Conservation (phyloP, 306 rosid genomes). For the Parietaria judaica region DNA sequence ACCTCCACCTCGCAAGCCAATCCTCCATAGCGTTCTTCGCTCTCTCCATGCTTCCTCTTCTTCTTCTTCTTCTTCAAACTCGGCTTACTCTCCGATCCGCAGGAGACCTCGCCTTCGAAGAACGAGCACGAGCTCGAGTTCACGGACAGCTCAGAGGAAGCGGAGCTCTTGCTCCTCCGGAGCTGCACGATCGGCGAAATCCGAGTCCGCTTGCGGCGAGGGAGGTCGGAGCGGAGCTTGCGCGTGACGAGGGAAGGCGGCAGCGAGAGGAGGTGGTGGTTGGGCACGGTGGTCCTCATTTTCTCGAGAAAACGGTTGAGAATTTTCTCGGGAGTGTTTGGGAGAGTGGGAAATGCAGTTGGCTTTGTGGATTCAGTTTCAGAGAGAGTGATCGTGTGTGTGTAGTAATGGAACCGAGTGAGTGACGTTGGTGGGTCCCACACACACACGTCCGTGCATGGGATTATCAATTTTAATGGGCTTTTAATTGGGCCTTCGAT, state of each 20-base stretch:
- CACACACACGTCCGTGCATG: constrained; percentile 29
- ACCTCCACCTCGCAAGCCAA: constrained; percentile 23
- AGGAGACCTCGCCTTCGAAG: constrained; percentile 50
- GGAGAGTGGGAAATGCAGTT: not conserved
- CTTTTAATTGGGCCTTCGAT: not conserved
- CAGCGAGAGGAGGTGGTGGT: constrained; percentile 27
- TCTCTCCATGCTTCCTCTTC: constrained; percentile 12
- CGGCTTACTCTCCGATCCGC: constrained; percentile 25
- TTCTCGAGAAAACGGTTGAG: not conserved
- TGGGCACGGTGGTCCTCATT: constrained; percentile 32
- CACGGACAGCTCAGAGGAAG: not conserved
- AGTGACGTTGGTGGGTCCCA: constrained; percentile 36
- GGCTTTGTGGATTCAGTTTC: constrained; percentile 12
- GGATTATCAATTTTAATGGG: not conserved
- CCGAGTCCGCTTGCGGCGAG: constrained; percentile 48
- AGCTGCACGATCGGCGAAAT: constrained; percentile 43
- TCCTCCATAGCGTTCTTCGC: constrained; percentile 5
- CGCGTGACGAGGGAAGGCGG: constrained; percentile 18
- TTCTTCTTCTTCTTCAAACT: constrained; percentile 32
- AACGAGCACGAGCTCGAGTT: constrained; percentile 28
- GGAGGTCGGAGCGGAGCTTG: constrained; percentile 66
- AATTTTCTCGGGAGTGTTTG: not conserved
- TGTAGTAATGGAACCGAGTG: constrained; percentile 42
- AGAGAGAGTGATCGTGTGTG: constrained; percentile 7
- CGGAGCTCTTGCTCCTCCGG: not conserved